Percentiles rank a stretch among this genome's conserved stretches.
These are phyloP conservation scores for Plasmodium vivax DNA, from an alignment of 169 alveolate genomes.

Conservation along the genomic window DNA sequence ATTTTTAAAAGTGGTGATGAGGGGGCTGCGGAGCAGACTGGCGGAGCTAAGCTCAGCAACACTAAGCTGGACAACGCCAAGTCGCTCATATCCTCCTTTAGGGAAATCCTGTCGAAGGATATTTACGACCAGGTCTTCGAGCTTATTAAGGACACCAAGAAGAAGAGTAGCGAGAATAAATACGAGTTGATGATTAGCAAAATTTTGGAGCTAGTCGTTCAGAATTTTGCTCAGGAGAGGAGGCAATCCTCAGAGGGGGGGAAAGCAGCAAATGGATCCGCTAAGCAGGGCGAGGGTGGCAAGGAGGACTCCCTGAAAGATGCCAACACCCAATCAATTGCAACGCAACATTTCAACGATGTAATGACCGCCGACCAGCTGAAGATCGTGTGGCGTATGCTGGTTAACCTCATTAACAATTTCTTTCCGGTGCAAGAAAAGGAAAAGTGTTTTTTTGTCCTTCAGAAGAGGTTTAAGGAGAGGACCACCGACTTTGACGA, in stretches of 20 bases:
- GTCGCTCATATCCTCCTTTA: conserved; percentile 20
- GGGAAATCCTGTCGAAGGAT: conserved; percentile 37
- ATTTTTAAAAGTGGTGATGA: neutral
- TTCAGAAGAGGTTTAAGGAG: conserved; percentile 56
- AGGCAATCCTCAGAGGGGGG: neutral
- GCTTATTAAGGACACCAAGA: conserved; percentile 39
- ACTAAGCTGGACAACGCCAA: conserved; percentile 42
- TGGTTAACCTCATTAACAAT: conserved; percentile 54
- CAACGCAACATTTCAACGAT: conserved; percentile 13
- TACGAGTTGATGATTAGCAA: conserved; percentile 24
- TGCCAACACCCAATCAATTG: neutral
- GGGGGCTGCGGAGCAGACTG: neutral
- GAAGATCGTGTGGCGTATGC: conserved; percentile 20
- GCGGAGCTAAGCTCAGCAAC: neutral
- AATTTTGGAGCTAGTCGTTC: conserved; percentile 19
- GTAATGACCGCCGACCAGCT: conserved; percentile 32
- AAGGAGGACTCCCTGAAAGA: neutral
- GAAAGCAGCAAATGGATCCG: neutral
- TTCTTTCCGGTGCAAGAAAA: conserved; percentile 56
- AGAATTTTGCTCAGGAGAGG: conserved; percentile 25
- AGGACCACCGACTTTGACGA: conserved; percentile 41
- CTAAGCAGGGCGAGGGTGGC: neutral
- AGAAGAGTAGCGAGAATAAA: conserved; percentile 29
- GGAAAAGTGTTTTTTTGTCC: conserved; percentile 51
- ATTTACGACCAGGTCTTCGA: conserved; percentile 34